Conservation (phyloP, 306 rosid species). For the Casuarina glauca region DNA sequence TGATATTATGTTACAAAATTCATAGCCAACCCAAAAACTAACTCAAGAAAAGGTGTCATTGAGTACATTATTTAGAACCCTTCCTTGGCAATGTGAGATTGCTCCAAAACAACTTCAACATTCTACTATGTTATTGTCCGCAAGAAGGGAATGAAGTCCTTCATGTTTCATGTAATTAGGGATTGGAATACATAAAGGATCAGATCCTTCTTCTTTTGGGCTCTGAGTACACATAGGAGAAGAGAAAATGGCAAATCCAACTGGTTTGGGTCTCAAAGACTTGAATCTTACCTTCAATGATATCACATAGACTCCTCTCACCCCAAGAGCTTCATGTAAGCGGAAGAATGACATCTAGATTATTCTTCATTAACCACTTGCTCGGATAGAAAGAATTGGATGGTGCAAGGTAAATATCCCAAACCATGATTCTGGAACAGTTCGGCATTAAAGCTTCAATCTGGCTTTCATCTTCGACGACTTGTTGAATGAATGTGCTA, state of each 20-base stretch:
- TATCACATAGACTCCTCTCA: constrained; percentile 26
- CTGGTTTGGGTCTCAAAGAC: background rate
- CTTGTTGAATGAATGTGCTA: constrained; percentile 74
- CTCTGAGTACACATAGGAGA: background rate
- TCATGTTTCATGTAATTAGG: background rate
- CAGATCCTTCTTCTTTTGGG: background rate
- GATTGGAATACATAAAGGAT: background rate
- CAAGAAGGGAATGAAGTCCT: background rate
- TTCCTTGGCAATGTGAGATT: too few relatives aligned
- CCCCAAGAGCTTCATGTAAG: constrained; percentile 32
- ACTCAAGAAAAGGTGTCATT: too few relatives aligned
- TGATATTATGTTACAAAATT: too few relatives aligned
- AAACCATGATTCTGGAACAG: constrained; percentile 80
- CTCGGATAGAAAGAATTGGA: constrained; percentile 52
- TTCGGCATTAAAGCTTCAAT: constrained; percentile 71
- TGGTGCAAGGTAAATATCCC: constrained; percentile 55
- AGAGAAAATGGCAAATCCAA: constrained; percentile 17
- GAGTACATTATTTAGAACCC: too few relatives aligned
- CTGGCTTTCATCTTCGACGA: constrained; percentile 90
- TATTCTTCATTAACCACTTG: constrained; percentile 58
- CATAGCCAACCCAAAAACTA: too few relatives aligned
- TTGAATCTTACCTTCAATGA: constrained; percentile 18
- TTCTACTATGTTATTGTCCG: background rate
- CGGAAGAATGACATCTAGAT: constrained; percentile 59
- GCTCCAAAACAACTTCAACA: too few relatives aligned